A percentile compares a stretch with the other conserved stretches of the same genome.
Conservation (phyloP, 2,329 filamentous ascomycete species). For the Penicillium verrucosum region DNA sequence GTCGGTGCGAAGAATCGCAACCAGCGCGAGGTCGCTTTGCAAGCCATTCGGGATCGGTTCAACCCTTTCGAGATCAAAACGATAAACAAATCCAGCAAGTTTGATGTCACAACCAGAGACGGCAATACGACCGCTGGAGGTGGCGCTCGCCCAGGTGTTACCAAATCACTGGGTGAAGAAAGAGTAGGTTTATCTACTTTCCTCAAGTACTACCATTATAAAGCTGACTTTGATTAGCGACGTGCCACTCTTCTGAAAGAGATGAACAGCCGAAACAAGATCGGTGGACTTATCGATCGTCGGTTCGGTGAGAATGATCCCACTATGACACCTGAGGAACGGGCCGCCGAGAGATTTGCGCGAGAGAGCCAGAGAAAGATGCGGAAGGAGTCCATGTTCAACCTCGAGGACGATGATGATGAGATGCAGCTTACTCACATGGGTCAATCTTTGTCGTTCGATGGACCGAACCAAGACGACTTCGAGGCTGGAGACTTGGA, state of each 20-base stretch:
- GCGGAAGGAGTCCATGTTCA: slow-evolving; percentile 78
- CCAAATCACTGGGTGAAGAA: slow-evolving; percentile 84
- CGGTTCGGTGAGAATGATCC: slow-evolving; percentile 96
- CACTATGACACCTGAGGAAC: slow-evolving; percentile 88
- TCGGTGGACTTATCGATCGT: slow-evolving; percentile 86
- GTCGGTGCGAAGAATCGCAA: slow-evolving; percentile 70
- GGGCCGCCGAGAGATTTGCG: slow-evolving; percentile 86
- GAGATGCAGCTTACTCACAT: slow-evolving; percentile 75
- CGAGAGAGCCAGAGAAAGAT: slow-evolving; percentile 76
- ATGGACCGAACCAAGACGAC: slow-evolving; percentile 62
- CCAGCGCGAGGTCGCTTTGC: slow-evolving; percentile 72
- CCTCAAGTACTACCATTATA: not conserved
- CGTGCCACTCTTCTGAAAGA: slow-evolving; percentile 82
- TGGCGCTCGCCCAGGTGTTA: slow-evolving; percentile 73
- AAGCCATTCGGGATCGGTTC: slow-evolving; percentile 89
- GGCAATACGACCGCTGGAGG: slow-evolving; percentile 49
- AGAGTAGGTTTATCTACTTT: slow-evolving; percentile 52
- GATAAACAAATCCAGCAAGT: slow-evolving; percentile 73
- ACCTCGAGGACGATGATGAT: slow-evolving; percentile 79
- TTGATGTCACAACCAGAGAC: slow-evolving; percentile 72
- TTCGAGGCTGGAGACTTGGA: slow-evolving; percentile 74
- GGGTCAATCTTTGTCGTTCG: slow-evolving; percentile 69
- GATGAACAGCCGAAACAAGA: slow-evolving; percentile 83
- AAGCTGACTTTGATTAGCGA: slow-evolving; percentile 50
- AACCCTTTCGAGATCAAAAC: slow-evolving; percentile 96